Evolutionary conservation across 2,329 filamentous ascomycete species (phyloP), one percentile per base, ranked within the genome.

Genomic region (Aspergillus fumigatus): DNA sequence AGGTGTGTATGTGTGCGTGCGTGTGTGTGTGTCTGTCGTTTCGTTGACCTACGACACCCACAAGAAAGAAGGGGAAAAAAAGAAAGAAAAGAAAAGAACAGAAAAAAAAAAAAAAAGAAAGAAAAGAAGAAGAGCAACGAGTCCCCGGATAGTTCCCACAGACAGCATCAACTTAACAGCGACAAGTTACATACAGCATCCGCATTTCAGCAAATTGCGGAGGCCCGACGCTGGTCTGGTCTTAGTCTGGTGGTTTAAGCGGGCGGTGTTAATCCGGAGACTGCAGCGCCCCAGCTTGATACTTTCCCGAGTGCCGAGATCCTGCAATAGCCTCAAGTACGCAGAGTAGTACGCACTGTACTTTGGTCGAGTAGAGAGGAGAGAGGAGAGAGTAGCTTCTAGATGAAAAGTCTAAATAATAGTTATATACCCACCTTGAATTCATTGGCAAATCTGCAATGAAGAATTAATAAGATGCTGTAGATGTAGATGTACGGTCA

Each of bases 131-230:
- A 32, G 26, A 27, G 17, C 8, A 29, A 8, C 14, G 9, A 50
- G 5, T 29, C 52, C 19, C 32, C 41, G 35, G 43, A 32, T 29
- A 21, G 23, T n/a, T 26, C 48, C 17, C 17, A 10, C 27, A 29
- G 27, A 10, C 27, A 11, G 27, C 10, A 29, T 29, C 27, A 29
- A 29, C 10, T 26, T 6, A 26, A 26, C 25, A 26, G 25, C 25
- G 25, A 27, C 26, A 27, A 27, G 26, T 27, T 29, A 35, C 11
- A 35, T 29, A 35, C 11, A 35, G 7, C 49, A 58, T 60, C 56
- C 54, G 54, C 55, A 59, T 58, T 61, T 60, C 55, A 53, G 60
- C 58, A 60, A 48, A 52, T 56, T 56, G 54, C 54, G 54, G 54
- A 56, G 55, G 52, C 38, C 47, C 48, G 53, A 48, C 53, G 19